Evolutionary conservation across 2,329 filamentous ascomycete species (phyloP).

Genomic region (Diplocarpon mali): DNA sequence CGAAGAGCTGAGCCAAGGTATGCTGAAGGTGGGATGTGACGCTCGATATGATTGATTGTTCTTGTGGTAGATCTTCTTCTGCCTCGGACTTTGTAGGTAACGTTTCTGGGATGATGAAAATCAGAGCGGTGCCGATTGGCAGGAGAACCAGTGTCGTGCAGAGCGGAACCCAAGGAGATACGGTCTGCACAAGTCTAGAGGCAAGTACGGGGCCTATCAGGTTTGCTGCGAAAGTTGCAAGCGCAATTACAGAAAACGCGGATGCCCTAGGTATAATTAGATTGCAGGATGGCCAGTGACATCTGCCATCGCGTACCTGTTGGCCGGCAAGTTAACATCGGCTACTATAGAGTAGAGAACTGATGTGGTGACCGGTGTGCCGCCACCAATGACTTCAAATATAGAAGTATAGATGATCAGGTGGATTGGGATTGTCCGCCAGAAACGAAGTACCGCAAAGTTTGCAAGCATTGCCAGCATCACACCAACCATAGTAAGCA

Average conservation of each 20-base stretch:
- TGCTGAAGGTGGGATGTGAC: not conserved
- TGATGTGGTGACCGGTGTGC: not conserved
- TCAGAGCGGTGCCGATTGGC: constrained; percentile 1
- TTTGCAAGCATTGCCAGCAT: not conserved
- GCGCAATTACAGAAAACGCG: not conserved
- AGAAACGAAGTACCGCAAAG: not conserved
- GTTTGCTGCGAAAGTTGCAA: constrained; percentile 1
- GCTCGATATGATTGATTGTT: not conserved
- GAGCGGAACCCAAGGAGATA: constrained; percentile 1
- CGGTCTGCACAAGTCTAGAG: not conserved
- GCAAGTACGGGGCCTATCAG: constrained; percentile 1
- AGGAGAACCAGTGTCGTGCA: not conserved
- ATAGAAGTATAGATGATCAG: constrained; percentile 1
- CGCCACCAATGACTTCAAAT: constrained; percentile 2
- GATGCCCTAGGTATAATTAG: not conserved
- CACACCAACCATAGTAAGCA: constrained; percentile 1
- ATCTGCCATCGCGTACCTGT: not conserved
- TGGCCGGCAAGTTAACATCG: constrained; percentile 1
- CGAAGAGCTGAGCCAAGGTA: not conserved
- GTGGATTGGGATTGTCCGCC: constrained; percentile 1
- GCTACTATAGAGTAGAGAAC: constrained; percentile 3
- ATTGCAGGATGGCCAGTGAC: not conserved
- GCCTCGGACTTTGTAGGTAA: not conserved
- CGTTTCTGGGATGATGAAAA: constrained; percentile 2
- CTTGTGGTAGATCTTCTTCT: not conserved